Base-by-base conservation (phyloP, 805 yeast genomes). In the Pichia gijzeniarum region DNA sequence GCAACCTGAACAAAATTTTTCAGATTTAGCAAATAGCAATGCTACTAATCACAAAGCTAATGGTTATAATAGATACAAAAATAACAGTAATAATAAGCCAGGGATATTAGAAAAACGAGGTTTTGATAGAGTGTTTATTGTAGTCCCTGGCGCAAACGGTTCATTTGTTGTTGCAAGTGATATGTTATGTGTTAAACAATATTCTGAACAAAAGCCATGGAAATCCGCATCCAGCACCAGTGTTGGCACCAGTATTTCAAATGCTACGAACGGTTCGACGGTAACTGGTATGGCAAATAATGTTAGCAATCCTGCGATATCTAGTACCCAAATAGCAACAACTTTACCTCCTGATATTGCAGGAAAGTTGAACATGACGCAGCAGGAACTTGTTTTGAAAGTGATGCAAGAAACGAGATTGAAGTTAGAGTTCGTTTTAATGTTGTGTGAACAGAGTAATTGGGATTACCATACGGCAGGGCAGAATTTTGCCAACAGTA, bases 121-220 rank as follows among this genome's bases (percentile, higher is more conserved):
- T 9, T 93, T 93, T 63, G 99, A 93, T 62, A 74, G 99, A 58
- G 73, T 82, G 0, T 80, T 93, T 60, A 70, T 86, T n/a, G 68
- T 85, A 21, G 81, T 89, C 2, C 82, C 81, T 1, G 83, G 82
- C 13, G 76, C 80, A 16, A 73, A 74, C 46, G 85, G 89, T 4
- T 68, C 77, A 27, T 77, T 87, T 69, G 69, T 88, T n/a, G 79
- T 93, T 27, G 96, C 95, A 14, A 83, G 95, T 30, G 99, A 93
- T 64, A 62, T 86, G 60, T 69, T 93, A 43, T 71, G 80, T 14
- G 65, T 93, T 3, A 78, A 95, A 51, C 73, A 81, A 6, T 73
- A 67, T 52, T 71, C 80, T 1, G 79, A 76, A 4, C 54, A 65
- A 20, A 70, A 74, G 22, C 74, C 86, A 0, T 86, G 91, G 90